Percentiles rank a stretch among this genome's conserved stretches.
phyloP scores from a whole-genome alignment of 2,329 filamentous ascomycete genomes.

The Fusarium zealandicum region DNA sequence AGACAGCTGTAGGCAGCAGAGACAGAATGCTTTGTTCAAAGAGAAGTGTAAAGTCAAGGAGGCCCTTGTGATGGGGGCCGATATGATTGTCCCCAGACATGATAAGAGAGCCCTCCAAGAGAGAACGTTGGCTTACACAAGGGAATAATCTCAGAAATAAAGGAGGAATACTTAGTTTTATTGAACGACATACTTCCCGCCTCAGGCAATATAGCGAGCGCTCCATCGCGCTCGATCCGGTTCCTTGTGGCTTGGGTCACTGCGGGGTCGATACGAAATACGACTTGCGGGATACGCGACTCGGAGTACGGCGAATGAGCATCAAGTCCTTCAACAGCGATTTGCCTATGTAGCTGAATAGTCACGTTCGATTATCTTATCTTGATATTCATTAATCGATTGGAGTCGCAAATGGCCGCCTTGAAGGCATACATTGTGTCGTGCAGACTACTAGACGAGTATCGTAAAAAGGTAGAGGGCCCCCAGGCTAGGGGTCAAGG shows the following conservation, averaged over 20 bases:
- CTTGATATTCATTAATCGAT: too few species aligned
- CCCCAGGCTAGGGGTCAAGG: too few species aligned
- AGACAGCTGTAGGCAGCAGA: slow-evolving; percentile 36
- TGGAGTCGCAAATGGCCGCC: too few species aligned
- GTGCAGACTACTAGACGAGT: too few species aligned
- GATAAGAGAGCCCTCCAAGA: neutral
- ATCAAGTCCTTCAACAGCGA: too few species aligned
- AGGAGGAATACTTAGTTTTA: neutral
- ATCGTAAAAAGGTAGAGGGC: too few species aligned
- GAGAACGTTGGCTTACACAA: neutral
- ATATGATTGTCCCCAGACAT: slow-evolving; percentile 33
- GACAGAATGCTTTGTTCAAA: slow-evolving; percentile 45
- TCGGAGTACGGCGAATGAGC: neutral
- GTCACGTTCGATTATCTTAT: too few species aligned
- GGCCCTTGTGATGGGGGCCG: slow-evolving; percentile 35
- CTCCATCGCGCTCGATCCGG: slow-evolving; percentile 16
- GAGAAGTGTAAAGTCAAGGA: slow-evolving; percentile 44
- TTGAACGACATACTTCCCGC: neutral
- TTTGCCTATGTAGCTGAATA: too few species aligned
- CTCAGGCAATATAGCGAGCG: slow-evolving; percentile 2
- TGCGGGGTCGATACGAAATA: slow-evolving; percentile 16
- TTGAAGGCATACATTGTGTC: too few species aligned
- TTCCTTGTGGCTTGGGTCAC: neutral
- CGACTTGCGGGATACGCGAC: slow-evolving; percentile 1
- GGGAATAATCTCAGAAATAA: neutral